A percentile compares a stretch with the other conserved stretches of the same genome.
Evolutionary conservation across 345 rosid genomes (phyloP).

Genomic region (Hibiscus tridactylites): DNA sequence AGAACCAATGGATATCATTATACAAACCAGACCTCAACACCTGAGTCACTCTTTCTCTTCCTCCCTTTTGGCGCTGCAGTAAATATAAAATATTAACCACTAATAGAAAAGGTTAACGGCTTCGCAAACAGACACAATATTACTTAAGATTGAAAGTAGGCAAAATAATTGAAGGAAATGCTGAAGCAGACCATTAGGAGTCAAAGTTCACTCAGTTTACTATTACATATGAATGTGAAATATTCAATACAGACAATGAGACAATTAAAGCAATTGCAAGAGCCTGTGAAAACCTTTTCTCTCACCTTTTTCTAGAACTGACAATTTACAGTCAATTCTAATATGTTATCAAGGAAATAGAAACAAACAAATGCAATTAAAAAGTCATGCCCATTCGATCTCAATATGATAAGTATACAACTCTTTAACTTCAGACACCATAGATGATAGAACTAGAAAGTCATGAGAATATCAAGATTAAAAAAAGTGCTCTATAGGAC

Average conservation of each 20-base stretch:
- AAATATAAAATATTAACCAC: slow-evolving; percentile 11
- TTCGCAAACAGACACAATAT: background rate
- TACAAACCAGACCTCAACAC: slow-evolving; percentile 61
- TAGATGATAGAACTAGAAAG: background rate
- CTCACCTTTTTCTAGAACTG: background rate
- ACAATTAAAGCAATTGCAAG: background rate
- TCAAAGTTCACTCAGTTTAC: background rate
- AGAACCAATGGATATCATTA: slow-evolving; percentile 4
- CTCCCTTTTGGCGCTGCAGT: slow-evolving; percentile 67
- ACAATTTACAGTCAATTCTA: background rate
- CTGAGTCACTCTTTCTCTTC: slow-evolving; percentile 80
- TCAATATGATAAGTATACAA: background rate
- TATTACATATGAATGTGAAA: background rate
- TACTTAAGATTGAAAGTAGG: background rate
- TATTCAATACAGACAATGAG: background rate
- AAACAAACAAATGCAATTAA: background rate
- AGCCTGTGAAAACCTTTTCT: background rate
- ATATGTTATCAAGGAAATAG: background rate
- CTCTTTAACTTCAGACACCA: background rate
- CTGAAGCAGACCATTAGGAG: background rate
- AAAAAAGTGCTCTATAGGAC: slow-evolving; percentile 1
- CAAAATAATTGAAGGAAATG: background rate
- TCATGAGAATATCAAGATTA: background rate
- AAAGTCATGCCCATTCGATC: background rate
- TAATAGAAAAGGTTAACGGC: background rate